phyloP scores from a whole-genome alignment of 805 yeast genomes.

The Pichia phayaonensis region DNA sequence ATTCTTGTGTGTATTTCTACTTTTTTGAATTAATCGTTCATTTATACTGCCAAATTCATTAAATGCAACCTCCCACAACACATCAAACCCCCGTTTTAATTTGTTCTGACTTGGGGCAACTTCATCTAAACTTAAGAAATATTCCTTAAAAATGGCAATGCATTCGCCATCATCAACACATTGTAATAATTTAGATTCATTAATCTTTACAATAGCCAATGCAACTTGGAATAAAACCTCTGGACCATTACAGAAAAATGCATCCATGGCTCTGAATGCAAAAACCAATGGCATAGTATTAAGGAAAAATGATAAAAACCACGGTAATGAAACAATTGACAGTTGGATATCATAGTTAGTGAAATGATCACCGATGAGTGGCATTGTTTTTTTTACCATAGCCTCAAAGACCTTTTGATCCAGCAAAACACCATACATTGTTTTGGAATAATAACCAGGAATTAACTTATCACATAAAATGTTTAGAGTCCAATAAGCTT shows the following conservation, averaged over 20 bases:
- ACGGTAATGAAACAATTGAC: constrained; percentile 88
- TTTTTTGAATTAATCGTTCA: constrained; percentile 62
- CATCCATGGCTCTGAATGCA: constrained; percentile 87
- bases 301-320: constrained; percentile 88
- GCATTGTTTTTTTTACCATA: constrained; percentile 83
- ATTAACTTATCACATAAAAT: constrained; percentile 75
- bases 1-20: constrained; percentile 63
- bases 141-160: constrained; percentile 75
- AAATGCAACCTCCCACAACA: constrained; percentile 83
- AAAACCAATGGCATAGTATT: constrained; percentile 92
- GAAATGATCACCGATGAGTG: constrained; percentile 79
- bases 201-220: constrained; percentile 78
- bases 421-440: constrained; percentile 93
- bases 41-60: constrained; percentile 79
- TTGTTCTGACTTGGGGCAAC: constrained; percentile 57
- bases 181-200: constrained; percentile 73
- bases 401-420: constrained; percentile 94
- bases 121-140: constrained; percentile 69
- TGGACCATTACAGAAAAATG: constrained; percentile 84
- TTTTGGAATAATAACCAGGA: constrained; percentile 93
- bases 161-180: constrained; percentile 91
- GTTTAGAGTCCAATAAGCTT: constrained; percentile 89
- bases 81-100: constrained; percentile 78
- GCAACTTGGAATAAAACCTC: constrained; percentile 88
- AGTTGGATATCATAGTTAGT: constrained; percentile 75